Conservation (phyloP, 495 filamentous ascomycete species). For the Penicillium salamii region DNA sequence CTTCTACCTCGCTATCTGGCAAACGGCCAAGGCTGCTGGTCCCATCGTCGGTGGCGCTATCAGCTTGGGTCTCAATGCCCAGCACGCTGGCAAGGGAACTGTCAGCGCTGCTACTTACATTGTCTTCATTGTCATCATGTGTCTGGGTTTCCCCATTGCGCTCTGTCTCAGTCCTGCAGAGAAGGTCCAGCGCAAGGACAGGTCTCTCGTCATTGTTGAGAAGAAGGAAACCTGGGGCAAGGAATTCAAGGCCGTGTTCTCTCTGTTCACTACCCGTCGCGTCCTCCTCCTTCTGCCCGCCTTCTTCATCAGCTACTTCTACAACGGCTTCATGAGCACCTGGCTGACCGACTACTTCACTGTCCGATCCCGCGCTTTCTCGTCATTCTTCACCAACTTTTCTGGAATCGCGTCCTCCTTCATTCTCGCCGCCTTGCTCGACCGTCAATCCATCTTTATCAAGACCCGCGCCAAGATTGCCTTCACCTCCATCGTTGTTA, state of each 20-base stretch:
- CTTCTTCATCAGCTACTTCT: constrained; percentile 40
- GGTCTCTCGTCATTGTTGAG: constrained; percentile 25
- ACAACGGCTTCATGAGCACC: constrained; percentile 33
- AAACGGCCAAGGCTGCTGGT: constrained; percentile 31
- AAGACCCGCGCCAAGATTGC: constrained; percentile 30
- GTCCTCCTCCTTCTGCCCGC: constrained; percentile 27
- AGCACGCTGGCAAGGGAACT: constrained; percentile 17
- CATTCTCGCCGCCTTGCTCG: constrained; percentile 27
- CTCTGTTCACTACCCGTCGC: constrained; percentile 24
- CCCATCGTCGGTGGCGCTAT: constrained; percentile 34
- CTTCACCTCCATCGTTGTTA: constrained; percentile 23
- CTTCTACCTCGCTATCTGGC: constrained; percentile 40
- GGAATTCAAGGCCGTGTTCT: constrained; percentile 30
- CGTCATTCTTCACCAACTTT: constrained; percentile 36
- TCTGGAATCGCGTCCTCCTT: constrained; percentile 32
- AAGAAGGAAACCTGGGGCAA: constrained; percentile 26
- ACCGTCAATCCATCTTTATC: constrained; percentile 33
- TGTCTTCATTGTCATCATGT: constrained; percentile 37
- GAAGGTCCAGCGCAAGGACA: constrained; percentile 33
- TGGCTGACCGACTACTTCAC: constrained; percentile 35
- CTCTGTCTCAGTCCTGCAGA: constrained; percentile 29
- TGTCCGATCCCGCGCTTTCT: constrained; percentile 32
- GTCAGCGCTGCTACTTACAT: constrained; percentile 31
- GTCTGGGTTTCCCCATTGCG: constrained; percentile 29
- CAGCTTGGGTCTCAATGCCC: constrained; percentile 30